Evolutionary conservation across 768 basidiomycete species (phyloP).

Genomic region (Gelatoporia subvermispora): DNA sequence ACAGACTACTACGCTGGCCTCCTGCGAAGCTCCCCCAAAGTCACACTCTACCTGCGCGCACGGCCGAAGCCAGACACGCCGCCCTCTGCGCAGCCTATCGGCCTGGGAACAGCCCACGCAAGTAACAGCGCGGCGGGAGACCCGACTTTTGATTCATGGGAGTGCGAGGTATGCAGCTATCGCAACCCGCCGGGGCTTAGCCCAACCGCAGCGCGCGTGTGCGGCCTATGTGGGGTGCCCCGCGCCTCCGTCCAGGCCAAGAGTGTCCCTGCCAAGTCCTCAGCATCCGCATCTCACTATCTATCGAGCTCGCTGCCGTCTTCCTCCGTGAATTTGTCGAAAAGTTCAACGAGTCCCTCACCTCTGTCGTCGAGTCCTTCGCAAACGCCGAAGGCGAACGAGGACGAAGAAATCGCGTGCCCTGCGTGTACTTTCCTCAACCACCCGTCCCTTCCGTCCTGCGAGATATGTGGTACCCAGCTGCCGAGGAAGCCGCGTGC

Average conservation of each 20-base stretch:
- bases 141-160: conserved; percentile 55
- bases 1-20: conserved; percentile 90
- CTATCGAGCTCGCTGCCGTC: conserved; percentile 37
- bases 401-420: conserved; percentile 51
- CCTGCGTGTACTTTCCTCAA: conserved; percentile 92
- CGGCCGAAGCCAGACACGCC: conserved; percentile 5
- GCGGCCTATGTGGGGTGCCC: conserved; percentile 80
- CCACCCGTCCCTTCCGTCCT: conserved; percentile 61
- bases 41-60: conserved; percentile 64
- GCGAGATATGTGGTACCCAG: conserved; percentile 83
- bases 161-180: conserved; percentile 86
- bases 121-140: conserved; percentile 17
- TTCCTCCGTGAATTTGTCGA: conserved; percentile 25
- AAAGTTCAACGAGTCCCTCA: conserved; percentile 26
- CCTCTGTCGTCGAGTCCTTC: conserved; percentile 20
- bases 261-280: conserved; percentile 17
- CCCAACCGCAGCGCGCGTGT: conserved; percentile 62
- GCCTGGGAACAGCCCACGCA: background rate
- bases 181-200: conserved; percentile 75
- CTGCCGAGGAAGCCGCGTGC: conserved; percentile 38
- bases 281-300: conserved; percentile 21
- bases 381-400: background rate
- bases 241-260: conserved; percentile 28
- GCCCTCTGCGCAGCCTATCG: background rate
- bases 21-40: conserved; percentile 84